A percentile compares a stretch with the other conserved stretches of the same genome.
These are phyloP conservation scores for Hirsutella thompsonii DNA, from an alignment of 2,329 filamentous ascomycete genomes.

Conservation along the genomic window DNA sequence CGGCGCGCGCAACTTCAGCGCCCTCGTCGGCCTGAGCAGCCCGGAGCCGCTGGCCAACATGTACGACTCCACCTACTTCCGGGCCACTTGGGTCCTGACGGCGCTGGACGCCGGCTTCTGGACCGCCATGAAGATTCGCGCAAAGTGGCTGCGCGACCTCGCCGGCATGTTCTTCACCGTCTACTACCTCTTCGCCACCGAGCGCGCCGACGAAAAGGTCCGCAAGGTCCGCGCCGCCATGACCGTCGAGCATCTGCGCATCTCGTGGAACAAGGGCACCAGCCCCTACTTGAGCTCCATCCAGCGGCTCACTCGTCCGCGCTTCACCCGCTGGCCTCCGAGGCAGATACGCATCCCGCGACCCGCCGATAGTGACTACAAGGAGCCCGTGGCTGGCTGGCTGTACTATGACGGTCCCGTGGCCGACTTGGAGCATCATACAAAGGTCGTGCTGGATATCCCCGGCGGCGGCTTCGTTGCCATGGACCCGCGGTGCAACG, in stretches of 20 bases:
- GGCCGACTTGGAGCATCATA: conserved; percentile 61
- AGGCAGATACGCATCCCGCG: conserved; percentile 74
- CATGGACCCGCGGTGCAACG: conserved; percentile 88
- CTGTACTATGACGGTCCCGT: conserved; percentile 88
- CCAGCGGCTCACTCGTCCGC: conserved; percentile 60
- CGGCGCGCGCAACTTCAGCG: conserved; percentile 82
- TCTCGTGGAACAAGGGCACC: conserved; percentile 91
- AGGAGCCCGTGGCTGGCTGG: conserved; percentile 74
- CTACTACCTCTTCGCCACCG: conserved; percentile 87
- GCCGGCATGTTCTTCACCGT: conserved; percentile 72
- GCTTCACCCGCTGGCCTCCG: conserved; percentile 69
- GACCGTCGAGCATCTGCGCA: conserved; percentile 80
- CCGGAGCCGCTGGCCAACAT: conserved; percentile 90
- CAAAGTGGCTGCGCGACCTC: conserved; percentile 69
- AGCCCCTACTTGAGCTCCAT: conserved; percentile 73
- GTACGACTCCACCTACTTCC: conserved; percentile 85
- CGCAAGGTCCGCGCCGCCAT: conserved; percentile 75
- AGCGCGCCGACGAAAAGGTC: conserved; percentile 93
- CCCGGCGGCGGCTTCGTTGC: conserved; percentile 93
- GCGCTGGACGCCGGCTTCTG: conserved; percentile 94
- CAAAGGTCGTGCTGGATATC: conserved; percentile 72
- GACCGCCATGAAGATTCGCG: conserved; percentile 87
- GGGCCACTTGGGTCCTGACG: conserved; percentile 92
- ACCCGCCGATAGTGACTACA: conserved; percentile 68
- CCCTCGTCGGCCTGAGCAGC: conserved; percentile 78